Base-by-base conservation (phyloP, 768 basidiomycete genomes). In the Suillus subalutaceus region DNA sequence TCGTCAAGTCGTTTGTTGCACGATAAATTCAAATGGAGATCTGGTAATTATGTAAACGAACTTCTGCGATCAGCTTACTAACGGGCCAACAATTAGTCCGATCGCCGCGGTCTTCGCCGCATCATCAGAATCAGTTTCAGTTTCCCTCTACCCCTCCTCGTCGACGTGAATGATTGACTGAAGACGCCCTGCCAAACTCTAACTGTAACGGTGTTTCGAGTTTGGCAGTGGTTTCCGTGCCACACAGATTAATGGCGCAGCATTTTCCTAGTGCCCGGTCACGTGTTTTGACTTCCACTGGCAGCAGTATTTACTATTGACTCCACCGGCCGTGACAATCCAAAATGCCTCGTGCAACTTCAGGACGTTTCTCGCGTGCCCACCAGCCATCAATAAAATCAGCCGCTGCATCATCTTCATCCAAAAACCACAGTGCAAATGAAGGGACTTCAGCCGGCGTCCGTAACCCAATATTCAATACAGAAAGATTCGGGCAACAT, bases 401-500 rank as follows among this genome's bases (percentile, higher is more conserved):
- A 6, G 75, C 70, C 5, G 44, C 64, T 20, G 53, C 69, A 15
- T 26, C 20, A 4, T 67, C 69, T 18, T 67, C 80, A 43, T 81
- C 83, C 37, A 81, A 85, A 65, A 79, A 83, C 12, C 81, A 83
- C 62, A 82, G 82, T 52, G 73, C 80, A 4, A 81, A 78, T 57
- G 75, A 75, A 53, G 69, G 75, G 15, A 76, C 77, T 7, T 77
- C 80, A 2, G 79, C 83, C 0, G 81, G 83, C 4, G 80, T 81
- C 63, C 86, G 88, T n/a, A 95, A 94, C 72, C 94, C 94, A 0
- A 90, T 96, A 66, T 96, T 95, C 84, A 96, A 97, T 74, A 97
- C 96, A 4, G 92, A 93, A 74, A 85, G 93, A 70, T 98, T 97
- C 71, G 97, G 97, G 23, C 97, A 99, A 77, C 97, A 99, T 80